Evolutionary conservation across 495 filamentous ascomycete species (phyloP).

Genomic region (Rostrohypoxylon terebratum): DNA sequence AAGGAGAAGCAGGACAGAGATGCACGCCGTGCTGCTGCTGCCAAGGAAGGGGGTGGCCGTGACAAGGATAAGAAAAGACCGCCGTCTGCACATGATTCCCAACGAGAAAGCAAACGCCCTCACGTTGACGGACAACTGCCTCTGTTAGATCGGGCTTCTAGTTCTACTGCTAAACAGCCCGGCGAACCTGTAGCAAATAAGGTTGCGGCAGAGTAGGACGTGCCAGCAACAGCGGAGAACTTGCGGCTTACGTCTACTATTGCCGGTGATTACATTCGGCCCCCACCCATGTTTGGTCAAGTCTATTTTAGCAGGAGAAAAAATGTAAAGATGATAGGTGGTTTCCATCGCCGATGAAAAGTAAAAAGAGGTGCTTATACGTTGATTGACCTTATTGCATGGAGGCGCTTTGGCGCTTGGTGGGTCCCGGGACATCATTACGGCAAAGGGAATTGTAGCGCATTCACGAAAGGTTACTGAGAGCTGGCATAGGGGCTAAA

Average conservation of each 20-base stretch:
- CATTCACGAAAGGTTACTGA: background rate
- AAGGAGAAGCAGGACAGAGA: constrained; percentile 85
- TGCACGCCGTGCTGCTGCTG: constrained; percentile 68
- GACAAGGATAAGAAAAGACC: constrained; percentile 65
- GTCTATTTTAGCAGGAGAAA: background rate
- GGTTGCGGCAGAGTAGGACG: constrained; percentile 13
- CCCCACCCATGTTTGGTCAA: too few relatives aligned
- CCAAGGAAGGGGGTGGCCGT: constrained; percentile 52
- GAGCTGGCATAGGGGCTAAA: background rate
- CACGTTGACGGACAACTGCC: constrained; percentile 52
- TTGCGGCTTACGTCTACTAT: background rate
- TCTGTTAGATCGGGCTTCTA: constrained; percentile 10
- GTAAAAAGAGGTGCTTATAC: background rate
- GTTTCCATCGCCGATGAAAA: background rate
- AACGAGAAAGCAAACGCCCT: constrained; percentile 57
- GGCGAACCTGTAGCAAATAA: constrained; percentile 14
- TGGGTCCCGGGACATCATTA: background rate
- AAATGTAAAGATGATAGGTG: background rate
- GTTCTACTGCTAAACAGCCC: constrained; percentile 23
- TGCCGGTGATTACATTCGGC: too few relatives aligned
- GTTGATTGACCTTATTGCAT: background rate
- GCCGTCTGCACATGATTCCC: constrained; percentile 50
- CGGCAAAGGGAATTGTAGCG: background rate
- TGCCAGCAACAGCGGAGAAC: background rate
- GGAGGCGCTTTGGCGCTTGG: constrained; percentile 1